Evolutionary conservation across 108 stramenopile species (phyloP).

Genomic region (Cylindrotheca closterium): DNA sequence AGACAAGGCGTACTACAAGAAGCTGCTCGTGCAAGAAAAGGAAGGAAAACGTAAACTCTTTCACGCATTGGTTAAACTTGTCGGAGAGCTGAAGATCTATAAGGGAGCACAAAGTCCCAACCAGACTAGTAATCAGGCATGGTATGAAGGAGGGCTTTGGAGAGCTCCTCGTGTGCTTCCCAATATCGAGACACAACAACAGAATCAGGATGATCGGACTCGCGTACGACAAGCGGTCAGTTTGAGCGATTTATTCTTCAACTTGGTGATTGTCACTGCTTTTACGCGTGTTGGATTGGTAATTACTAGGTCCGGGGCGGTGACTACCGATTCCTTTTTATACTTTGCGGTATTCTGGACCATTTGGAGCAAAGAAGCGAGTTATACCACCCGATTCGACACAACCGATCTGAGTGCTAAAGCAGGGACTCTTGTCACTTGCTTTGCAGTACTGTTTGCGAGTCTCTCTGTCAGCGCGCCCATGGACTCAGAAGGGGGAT

Average conservation of each 20-base stretch:
- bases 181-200: constrained; percentile 23
- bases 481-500: constrained; percentile 57
- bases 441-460: constrained; percentile 79
- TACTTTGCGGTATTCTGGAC: constrained; percentile 88
- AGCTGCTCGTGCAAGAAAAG: constrained; percentile 58
- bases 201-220: constrained; percentile 20
- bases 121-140: constrained; percentile 57
- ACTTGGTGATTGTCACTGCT: constrained; percentile 77
- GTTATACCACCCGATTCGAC: constrained; percentile 77
- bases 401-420: constrained; percentile 79
- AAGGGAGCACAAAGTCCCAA: constrained; percentile 34
- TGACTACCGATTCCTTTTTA: constrained; percentile 47
- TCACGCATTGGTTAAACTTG: constrained; percentile 70
- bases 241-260: constrained; percentile 73
- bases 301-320: constrained; percentile 50
- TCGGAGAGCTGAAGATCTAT: constrained; percentile 58
- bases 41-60: constrained; percentile 79
- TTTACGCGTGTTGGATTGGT: constrained; percentile 77
- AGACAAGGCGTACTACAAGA: constrained; percentile 28
- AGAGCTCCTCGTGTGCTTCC: constrained; percentile 64
- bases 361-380: constrained; percentile 78
- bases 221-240: constrained; percentile 52
- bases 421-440: constrained; percentile 59
- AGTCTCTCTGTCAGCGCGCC: constrained; percentile 51
- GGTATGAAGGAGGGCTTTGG: constrained; percentile 88